These are phyloP conservation scores for Coemansia sp. DNA, from an alignment of 192 early-diverging fungal genomes.

Conservation along the genomic window DNA sequence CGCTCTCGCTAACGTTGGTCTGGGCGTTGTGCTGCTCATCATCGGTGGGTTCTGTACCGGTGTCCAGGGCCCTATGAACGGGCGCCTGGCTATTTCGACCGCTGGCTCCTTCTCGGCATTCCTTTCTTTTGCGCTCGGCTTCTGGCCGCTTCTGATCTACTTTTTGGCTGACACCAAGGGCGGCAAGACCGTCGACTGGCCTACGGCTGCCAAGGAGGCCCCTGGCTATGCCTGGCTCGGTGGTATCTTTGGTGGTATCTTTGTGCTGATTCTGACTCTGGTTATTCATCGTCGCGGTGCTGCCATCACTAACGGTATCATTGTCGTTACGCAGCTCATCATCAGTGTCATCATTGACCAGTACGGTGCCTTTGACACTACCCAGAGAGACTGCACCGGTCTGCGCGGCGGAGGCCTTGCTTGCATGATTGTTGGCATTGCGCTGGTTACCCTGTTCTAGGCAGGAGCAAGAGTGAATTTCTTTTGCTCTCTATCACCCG, in stretches of 20 bases:
- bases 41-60: conserved; percentile 47
- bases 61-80: conserved; percentile 50
- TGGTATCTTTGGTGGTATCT: conserved; percentile 45
- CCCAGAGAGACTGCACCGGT: conserved; percentile 27
- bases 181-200: conserved; percentile 43
- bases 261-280: conserved; percentile 45
- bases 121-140: conserved; percentile 43
- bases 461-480: background rate
- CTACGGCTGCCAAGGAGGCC: conserved; percentile 11
- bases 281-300: conserved; percentile 51
- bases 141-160: conserved; percentile 52
- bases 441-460: conserved; percentile 47
- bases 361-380: conserved; percentile 32
- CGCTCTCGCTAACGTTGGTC: conserved; percentile 29
- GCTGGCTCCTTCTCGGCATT: conserved; percentile 46
- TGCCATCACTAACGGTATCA: conserved; percentile 47
- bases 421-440: conserved; percentile 51
- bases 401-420: conserved; percentile 46
- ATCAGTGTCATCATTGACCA: conserved; percentile 44
- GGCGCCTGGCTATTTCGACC: conserved; percentile 40
- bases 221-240: conserved; percentile 49
- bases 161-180: conserved; percentile 47
- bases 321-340: conserved; percentile 49
- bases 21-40: conserved; percentile 47
- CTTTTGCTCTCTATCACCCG: background rate